Percentiles rank a stretch among this genome's conserved stretches.
phyloP scores from a whole-genome alignment of 495 filamentous ascomycete species.

The Penicillium bovifimosum region DNA sequence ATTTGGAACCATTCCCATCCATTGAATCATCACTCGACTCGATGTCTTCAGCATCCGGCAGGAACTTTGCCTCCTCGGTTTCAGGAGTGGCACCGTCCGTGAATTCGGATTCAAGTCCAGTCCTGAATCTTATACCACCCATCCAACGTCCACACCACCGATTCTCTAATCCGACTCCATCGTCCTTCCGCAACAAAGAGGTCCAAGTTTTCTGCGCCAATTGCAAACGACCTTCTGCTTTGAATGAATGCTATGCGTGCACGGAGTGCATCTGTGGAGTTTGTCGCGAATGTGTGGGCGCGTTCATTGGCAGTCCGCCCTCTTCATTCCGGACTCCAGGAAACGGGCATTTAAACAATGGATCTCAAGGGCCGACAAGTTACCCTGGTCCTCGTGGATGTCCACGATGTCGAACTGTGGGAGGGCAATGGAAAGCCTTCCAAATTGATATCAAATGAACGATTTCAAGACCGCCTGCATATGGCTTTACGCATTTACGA shows the following conservation, averaged over 20 bases:
- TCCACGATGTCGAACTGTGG: constrained; percentile 45
- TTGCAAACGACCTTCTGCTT: constrained; percentile 64
- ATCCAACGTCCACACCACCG: constrained; percentile 43
- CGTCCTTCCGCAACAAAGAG: constrained; percentile 42
- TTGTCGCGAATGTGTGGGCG: constrained; percentile 77
- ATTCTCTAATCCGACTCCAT: constrained; percentile 45
- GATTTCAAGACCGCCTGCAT: not conserved
- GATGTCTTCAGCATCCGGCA: constrained; percentile 44
- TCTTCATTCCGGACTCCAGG: constrained; percentile 32
- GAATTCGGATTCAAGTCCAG: constrained; percentile 48
- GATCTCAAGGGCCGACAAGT: constrained; percentile 34
- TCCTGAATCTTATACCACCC: constrained; percentile 37
- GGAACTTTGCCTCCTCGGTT: constrained; percentile 60
- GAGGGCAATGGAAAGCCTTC: constrained; percentile 51
- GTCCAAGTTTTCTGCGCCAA: constrained; percentile 86
- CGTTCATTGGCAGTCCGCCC: constrained; percentile 55
- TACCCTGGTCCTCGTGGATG: constrained; percentile 43
- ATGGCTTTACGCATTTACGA: constrained; percentile 38
- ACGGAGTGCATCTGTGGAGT: constrained; percentile 92
- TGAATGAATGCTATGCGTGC: constrained; percentile 82
- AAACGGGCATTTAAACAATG: constrained; percentile 30
- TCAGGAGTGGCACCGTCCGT: constrained; percentile 41
- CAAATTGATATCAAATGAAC: constrained; percentile 48
- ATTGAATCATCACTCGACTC: constrained; percentile 68
- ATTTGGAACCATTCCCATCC: constrained; percentile 73